These are phyloP conservation scores for Suillus luteus DNA, from an alignment of 768 basidiomycete genomes.

Conservation along the genomic window DNA sequence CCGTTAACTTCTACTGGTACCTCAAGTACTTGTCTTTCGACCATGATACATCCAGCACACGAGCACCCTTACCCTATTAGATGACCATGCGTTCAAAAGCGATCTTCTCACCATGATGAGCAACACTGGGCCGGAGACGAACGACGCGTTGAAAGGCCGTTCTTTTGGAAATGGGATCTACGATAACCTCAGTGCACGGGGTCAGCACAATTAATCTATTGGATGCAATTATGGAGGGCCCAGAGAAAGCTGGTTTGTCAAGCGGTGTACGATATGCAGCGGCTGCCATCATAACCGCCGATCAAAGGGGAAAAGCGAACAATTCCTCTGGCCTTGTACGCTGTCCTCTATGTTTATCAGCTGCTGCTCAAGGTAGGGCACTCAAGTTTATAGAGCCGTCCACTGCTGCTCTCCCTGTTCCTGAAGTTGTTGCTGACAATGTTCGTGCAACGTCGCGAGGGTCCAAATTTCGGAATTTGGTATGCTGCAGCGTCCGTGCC, in stretches of 20 bases:
- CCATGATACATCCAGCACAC: background rate
- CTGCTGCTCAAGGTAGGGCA: background rate
- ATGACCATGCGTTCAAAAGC: background rate
- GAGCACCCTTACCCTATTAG: background rate
- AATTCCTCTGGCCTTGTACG: background rate
- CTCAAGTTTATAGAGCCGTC: fast-evolving
- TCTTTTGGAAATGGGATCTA: background rate
- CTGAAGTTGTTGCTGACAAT: background rate
- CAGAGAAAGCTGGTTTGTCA: background rate
- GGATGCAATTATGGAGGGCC: background rate
- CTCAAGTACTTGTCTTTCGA: background rate
- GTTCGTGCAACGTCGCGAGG: background rate
- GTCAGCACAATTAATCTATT: background rate
- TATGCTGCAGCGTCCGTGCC: background rate
- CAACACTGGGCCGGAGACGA: background rate
- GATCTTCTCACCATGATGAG: background rate
- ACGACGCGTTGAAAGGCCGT: background rate
- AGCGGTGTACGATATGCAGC: background rate
- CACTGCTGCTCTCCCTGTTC: background rate
- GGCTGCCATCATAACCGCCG: background rate
- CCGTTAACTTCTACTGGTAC: background rate
- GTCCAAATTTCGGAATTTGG: background rate
- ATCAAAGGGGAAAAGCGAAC: background rate
- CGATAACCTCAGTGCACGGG: background rate
- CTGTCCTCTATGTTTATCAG: background rate